Conservation (phyloP, 2,329 filamentous ascomycete genomes). For the Penicillium sp. region DNA sequence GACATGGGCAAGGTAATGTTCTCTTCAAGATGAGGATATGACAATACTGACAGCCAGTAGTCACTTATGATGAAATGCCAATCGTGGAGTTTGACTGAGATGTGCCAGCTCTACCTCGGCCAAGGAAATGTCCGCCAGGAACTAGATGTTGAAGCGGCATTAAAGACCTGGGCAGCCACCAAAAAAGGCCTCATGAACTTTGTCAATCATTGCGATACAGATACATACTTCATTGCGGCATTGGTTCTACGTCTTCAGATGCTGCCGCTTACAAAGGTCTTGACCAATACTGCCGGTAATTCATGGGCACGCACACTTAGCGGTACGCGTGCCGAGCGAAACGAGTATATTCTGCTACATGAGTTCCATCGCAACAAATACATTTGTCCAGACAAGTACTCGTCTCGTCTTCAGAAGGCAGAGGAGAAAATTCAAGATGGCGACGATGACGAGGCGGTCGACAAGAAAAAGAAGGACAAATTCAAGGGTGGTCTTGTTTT, state of each 20-base stretch:
- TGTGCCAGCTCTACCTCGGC: slow-evolving; percentile 86
- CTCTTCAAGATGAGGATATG: neutral
- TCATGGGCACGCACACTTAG: slow-evolving; percentile 96
- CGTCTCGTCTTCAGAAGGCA: slow-evolving; percentile 69
- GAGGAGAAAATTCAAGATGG: slow-evolving; percentile 67
- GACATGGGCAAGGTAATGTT: slow-evolving; percentile 75
- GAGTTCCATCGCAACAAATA: slow-evolving; percentile 97
- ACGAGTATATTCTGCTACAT: slow-evolving; percentile 98
- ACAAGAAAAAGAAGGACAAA: slow-evolving; percentile 97
- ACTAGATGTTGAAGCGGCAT: slow-evolving; percentile 79
- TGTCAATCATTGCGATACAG: slow-evolving; percentile 86
- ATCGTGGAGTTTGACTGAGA: slow-evolving; percentile 96
- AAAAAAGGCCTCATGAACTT: slow-evolving; percentile 90
- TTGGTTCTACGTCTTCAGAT: slow-evolving; percentile 86
- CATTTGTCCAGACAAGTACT: slow-evolving; percentile 94
- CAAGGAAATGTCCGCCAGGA: slow-evolving; percentile 72
- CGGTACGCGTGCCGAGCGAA: slow-evolving; percentile 92
- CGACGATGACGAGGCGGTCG: slow-evolving; percentile 64
- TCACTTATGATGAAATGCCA: slow-evolving; percentile 96
- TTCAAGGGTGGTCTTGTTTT: slow-evolving; percentile 98
- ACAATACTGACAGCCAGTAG: slow-evolving; percentile 34
- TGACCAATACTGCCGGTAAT: slow-evolving; percentile 95
- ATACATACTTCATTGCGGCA: slow-evolving; percentile 94
- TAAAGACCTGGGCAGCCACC: slow-evolving; percentile 82
- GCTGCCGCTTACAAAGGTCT: slow-evolving; percentile 86